Base-by-base conservation (phyloP, 1,139 yeast genomes). In the Yamadazyma aaseri region DNA sequence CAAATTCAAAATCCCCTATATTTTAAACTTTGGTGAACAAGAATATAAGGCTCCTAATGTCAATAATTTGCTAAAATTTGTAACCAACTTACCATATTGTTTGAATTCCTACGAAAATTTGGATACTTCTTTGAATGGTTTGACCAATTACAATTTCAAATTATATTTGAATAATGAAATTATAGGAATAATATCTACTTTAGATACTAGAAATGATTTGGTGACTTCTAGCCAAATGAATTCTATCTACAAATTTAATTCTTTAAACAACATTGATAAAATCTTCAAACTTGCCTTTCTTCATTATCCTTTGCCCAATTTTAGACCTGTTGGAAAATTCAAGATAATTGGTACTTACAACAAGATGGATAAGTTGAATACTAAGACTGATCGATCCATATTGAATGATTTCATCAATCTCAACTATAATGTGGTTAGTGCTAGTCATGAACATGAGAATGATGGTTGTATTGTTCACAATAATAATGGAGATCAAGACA, bases 381-480 rank as follows among this genome's bases (percentile, higher is more conserved):
- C 65, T n/a, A 49, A 51, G 14, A 60, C 73, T 2, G 64, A 63
- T 42, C 44, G 50, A 10, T 58, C 62, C 29, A 54, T 63, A 31
- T 55, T 59, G 32, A 60, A 60, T 29, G 75, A 69, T 44, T 58
- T 69, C 20, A 47, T 60, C 22, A 54, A 54, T 34, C 56, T 65
- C 35, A 65, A 66, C 6, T 68, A 68, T 45, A 53, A 64, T 28
- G 78, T 63, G 0, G 63, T 74, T 10, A 63, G 73, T 11, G 79
- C 74, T 17, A 79, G 80, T 6, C 75, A 73, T 41, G 81, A 76
- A 43, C 79, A 74, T 47, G 73, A 66, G 28, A 76, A 75, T 48
- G 80, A 75, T 42, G 77, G 77, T 10, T 76, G 81, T 46, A 51
- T 73, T 17, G 34, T 56, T 14, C 53, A 56, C 34, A 52, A 53